Base-by-base conservation (phyloP, 345 rosid species). In the Adansonia digitata region DNA sequence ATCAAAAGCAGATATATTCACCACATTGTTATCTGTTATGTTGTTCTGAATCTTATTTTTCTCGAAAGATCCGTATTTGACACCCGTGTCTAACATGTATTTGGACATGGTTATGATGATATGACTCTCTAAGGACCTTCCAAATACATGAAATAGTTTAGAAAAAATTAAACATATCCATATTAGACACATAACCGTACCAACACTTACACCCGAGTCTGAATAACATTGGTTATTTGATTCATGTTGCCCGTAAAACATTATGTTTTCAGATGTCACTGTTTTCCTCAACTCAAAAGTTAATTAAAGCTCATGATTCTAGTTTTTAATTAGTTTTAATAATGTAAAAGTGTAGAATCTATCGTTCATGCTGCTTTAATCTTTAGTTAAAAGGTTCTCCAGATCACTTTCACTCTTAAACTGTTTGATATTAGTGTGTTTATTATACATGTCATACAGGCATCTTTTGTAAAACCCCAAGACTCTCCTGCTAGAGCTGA, bases 401-500 rank as follows among this genome's bases (percentile, higher is more conserved):
- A 37, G 15, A 60, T 31, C 40, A 15, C 46, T 63, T 63, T 63
- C 7, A 4, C 46, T 62, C 48, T 43, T 43, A 9, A 43, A 43
- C 20, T 10, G 15, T 57, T 11, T 3, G 62, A 13, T 8, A 31
- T 59, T 59, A 42, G 53, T 40, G 7, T 75, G 66, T 55, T 72
- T 74, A 2, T 71, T n/a, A 6, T 80, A 37, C 40, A 42, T 82
- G 61, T 68, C 39, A 31, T 76, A 65, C 66, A 94, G 97, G 94
- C 86, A 82, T 80, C 89, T 76, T 91, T 78, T 82, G 78, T 83
- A 60, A 82, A 85, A 76, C 82, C 84, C 53, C 92, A 85, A 78
- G 93, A 84, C n/a, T 81, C 89, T 74, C 76, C 78, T 78, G 87
- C 74, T 61, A 72, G 81, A 80, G 82, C 86, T 72, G 92, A 89